Evolutionary conservation across 345 rosid species (phyloP).

Genomic region (Euphorbia lathyris): DNA sequence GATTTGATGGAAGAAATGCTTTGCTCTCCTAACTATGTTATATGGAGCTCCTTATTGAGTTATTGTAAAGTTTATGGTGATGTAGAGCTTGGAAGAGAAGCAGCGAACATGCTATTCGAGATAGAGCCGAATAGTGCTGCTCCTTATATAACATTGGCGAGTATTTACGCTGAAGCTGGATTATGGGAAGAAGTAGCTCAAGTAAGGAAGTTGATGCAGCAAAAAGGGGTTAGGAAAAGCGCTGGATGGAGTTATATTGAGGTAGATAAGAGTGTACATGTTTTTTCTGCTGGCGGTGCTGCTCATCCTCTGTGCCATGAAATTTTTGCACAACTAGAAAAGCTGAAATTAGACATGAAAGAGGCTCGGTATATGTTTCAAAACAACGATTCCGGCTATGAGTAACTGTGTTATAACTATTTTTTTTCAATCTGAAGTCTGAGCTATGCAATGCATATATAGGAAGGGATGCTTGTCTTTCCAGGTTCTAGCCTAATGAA

Average conservation of each 20-base stretch:
- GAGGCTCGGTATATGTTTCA: conserved; percentile 4
- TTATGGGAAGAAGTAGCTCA: conserved; percentile 23
- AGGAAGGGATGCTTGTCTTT: too few relatives aligned
- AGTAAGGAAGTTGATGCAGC: conserved; percentile 24
- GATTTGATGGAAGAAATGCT: conserved; percentile 28
- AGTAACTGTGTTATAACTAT: not conserved
- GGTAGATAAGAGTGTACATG: conserved; percentile 18
- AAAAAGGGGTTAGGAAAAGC: conserved; percentile 19
- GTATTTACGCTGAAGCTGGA: conserved; percentile 17
- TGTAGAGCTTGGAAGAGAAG: conserved; percentile 20
- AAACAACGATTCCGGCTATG: not conserved
- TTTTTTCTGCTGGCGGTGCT: conserved; percentile 15
- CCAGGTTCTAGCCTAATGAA: too few relatives aligned
- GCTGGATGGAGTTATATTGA: conserved; percentile 29
- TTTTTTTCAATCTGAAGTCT: not conserved
- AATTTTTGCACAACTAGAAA: conserved; percentile 18
- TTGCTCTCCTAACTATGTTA: conserved; percentile 11
- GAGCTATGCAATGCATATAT: not conserved
- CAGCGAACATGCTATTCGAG: conserved; percentile 21
- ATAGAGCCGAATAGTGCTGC: conserved; percentile 18
- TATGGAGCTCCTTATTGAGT: conserved; percentile 28
- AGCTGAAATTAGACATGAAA: conserved; percentile 17
- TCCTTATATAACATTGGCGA: conserved; percentile 21
- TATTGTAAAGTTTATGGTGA: conserved; percentile 25
- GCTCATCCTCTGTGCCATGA: conserved; percentile 11